phyloP scores from a whole-genome alignment of 352 stramenopile species.

The Pythium insidiosum region DNA sequence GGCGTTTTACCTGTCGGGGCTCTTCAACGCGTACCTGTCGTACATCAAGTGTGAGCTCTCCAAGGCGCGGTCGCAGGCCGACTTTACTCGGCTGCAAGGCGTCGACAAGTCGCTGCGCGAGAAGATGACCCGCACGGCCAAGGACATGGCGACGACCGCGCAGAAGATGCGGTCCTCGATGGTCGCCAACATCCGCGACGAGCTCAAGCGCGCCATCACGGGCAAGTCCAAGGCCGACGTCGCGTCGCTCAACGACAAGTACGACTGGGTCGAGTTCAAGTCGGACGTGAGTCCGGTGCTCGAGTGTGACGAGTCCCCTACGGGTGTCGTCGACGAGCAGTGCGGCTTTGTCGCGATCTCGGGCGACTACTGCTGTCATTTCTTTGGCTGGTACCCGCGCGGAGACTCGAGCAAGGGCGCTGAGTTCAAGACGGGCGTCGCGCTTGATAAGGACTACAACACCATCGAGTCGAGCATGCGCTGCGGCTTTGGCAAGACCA shows the following conservation, averaged over 20 bases:
- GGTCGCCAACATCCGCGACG: neutral
- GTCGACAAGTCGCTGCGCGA: neutral
- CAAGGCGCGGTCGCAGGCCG: too few relatives aligned
- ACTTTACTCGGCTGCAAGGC: neutral
- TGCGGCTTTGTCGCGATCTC: neutral
- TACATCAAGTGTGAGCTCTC: conserved; percentile 2
- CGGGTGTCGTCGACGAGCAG: neutral
- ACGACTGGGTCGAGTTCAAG: conserved; percentile 6
- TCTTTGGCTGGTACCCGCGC: too few relatives aligned
- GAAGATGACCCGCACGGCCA: neutral
- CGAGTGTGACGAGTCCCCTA: too few relatives aligned
- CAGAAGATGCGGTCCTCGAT: conserved; percentile 1
- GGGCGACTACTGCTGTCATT: too few relatives aligned
- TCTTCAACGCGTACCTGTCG: conserved; percentile 1
- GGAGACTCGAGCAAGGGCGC: too few relatives aligned
- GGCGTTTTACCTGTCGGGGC: conserved; percentile 1
- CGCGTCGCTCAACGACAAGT: neutral
- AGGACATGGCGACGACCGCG: neutral
- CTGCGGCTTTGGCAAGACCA: too few relatives aligned
- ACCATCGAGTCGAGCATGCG: too few relatives aligned
- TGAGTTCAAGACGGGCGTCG: too few relatives aligned
- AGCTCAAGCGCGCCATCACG: neutral
- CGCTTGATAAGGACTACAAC: too few relatives aligned
- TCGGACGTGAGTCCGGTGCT: too few relatives aligned
- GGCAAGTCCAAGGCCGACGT: neutral